phyloP scores from a whole-genome alignment of 2,329 filamentous ascomycete species.

The Colletotrichum sp. region DNA sequence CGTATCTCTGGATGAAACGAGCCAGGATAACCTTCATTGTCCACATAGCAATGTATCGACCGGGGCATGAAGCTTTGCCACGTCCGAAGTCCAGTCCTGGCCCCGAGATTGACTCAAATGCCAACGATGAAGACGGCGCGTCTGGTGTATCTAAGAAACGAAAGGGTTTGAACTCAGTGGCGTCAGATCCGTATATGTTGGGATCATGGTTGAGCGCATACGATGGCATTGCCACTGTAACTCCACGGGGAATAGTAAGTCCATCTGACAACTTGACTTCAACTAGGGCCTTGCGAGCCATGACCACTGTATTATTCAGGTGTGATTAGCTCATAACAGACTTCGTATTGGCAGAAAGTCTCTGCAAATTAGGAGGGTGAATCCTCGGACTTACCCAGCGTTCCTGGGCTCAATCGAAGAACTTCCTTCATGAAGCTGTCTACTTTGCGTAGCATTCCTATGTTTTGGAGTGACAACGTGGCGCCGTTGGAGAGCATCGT shows the following conservation, averaged over 20 bases:
- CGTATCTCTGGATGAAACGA: background rate
- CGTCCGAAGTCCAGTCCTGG: background rate
- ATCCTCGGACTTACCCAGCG: background rate
- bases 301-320: background rate
- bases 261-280: background rate
- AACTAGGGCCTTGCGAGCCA: background rate
- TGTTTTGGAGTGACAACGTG: background rate
- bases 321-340: background rate
- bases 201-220: background rate
- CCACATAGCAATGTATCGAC: background rate
- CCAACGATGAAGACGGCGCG: background rate
- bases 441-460: background rate
- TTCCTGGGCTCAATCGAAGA: background rate
- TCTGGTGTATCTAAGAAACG: background rate
- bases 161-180: background rate
- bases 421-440: conserved; percentile 6
- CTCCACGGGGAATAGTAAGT: background rate
- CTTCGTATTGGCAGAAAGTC: background rate
- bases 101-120: background rate
- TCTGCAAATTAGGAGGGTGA: background rate
- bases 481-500: background rate
- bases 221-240: background rate
- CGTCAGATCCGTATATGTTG: background rate
- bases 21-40: background rate
- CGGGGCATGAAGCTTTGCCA: background rate